Evolutionary conservation across 2,329 filamentous ascomycete species (phyloP).

Genomic region (Ascochyta pisi): DNA sequence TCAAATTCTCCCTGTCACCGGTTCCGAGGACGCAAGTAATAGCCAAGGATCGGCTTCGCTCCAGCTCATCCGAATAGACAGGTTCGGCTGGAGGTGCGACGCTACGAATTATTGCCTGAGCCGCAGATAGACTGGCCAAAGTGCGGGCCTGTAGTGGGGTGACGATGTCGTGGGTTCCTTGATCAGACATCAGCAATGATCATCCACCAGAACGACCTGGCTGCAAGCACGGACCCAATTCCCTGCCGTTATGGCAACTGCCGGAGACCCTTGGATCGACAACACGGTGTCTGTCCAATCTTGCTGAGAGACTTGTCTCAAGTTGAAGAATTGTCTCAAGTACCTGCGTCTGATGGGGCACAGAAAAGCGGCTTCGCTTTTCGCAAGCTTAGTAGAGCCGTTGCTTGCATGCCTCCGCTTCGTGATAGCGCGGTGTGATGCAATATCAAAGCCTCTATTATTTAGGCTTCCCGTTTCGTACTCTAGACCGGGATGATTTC

Average conservation of each 20-base stretch:
- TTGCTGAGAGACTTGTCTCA: not conserved
- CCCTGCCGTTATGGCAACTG: not conserved
- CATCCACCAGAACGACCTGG: constrained; percentile 14
- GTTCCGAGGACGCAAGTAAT: not conserved
- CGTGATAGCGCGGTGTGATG: constrained; percentile 9
- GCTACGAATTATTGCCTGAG: constrained; percentile 7
- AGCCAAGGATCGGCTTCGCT: constrained; percentile 5
- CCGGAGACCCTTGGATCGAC: not conserved
- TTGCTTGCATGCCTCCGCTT: constrained; percentile 10
- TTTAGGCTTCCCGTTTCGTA: constrained; percentile 6
- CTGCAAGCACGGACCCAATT: constrained; percentile 10
- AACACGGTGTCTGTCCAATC: not conserved
- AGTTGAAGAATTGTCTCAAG: not conserved
- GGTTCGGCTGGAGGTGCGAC: not conserved
- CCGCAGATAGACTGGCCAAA: constrained; percentile 2
- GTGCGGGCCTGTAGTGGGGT: constrained; percentile 5
- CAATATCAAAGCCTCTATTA: constrained; percentile 9
- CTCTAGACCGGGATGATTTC: constrained; percentile 8
- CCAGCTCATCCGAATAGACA: not conserved
- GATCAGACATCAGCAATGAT: constrained; percentile 10
- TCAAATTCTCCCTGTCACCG: not conserved
- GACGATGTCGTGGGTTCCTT: constrained; percentile 6
- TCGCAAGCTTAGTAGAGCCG: not conserved
- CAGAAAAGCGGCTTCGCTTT: not conserved
- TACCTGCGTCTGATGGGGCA: not conserved